Evolutionary conservation across 2,329 filamentous ascomycete species (phyloP), one percentile per base, ranked within the genome.

Genomic region (Aureobasidium musti): DNA sequence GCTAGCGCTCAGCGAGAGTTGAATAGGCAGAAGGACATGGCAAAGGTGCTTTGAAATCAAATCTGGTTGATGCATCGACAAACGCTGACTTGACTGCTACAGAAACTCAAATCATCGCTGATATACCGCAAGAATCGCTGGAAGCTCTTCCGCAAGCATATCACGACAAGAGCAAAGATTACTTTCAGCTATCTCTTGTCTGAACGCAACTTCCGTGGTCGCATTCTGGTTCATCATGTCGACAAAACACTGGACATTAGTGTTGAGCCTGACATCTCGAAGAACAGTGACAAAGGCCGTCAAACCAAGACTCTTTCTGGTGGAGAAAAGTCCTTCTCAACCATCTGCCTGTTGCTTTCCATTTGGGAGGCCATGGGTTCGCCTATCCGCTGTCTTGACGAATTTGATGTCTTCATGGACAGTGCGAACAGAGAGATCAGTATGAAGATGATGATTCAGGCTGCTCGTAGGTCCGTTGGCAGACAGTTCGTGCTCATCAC

Each of bases 401-500:
- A 99, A 78, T 99, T 98, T 75, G 95, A 99, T 76, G 95, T 99
- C 37, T 99, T 97, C 82, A 99, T 99, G 95, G 95, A 99, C 78
- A 92, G 90, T 71, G 91, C 98, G 67, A 99, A 99, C 78, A 88
- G 95, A 68, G 91, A 91, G 66, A 91, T 96, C 72, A 96, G 91
- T 75, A 97, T 96, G 72, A 90, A 91, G 69, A 92, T 99, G 89
- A 90, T 99, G 77, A 92, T 97, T 72, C 85, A 87, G 67, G 91
- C 92, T 21, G 95, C 95, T 43, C 86, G 95, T 72, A 86, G 90
- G 35, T 91, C 91, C 1, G 89, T 95, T n/a, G 92, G 92, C 30
- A 86, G 92, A 69, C 95, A 99, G 76, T 99, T 96, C 74, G 93
- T 99, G 70, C 86, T 99, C 65, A 99, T 99, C 75, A 97, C 94